Evolutionary conservation across 2,329 filamentous ascomycete species (phyloP).

Genomic region (Volutella citrinella): DNA sequence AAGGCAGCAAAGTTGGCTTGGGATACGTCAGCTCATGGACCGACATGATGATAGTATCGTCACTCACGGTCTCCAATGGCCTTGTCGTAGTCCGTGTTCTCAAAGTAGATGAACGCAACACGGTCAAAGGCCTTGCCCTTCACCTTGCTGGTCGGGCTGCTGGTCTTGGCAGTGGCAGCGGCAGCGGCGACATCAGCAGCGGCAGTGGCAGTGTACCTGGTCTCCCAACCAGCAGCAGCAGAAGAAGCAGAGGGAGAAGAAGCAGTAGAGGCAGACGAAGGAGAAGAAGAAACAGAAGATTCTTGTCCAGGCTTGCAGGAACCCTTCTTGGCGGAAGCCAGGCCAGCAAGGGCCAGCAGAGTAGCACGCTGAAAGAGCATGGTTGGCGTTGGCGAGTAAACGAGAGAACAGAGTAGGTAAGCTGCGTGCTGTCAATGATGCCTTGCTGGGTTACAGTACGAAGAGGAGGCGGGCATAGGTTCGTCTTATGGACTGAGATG

Average conservation of each 20-base stretch:
- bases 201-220: slow-evolving; percentile 49
- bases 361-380: slow-evolving; percentile 21
- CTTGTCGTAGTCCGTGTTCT: slow-evolving; percentile 69
- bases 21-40: background rate
- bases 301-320: slow-evolving; percentile 10
- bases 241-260: no score
- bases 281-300: no score
- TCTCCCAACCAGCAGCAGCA: no score
- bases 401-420: no score
- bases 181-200: slow-evolving; percentile 50
- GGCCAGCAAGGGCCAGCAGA: slow-evolving; percentile 24
- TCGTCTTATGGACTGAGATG: no score
- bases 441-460: no score
- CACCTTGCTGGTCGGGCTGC: slow-evolving; percentile 60
- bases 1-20: slow-evolving; percentile 27
- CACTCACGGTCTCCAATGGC: slow-evolving; percentile 59
- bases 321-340: slow-evolving; percentile 19
- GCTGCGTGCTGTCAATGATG: no score
- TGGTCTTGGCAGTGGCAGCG: slow-evolving; percentile 58
- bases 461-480: no score
- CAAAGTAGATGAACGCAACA: slow-evolving; percentile 71
- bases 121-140: slow-evolving; percentile 71
- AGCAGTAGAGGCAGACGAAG: no score
- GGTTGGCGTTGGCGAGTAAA: background rate
- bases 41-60: no score